Evolutionary conservation across 805 yeast genomes (phyloP).

Genomic region (Ogataea trehalophila): DNA sequence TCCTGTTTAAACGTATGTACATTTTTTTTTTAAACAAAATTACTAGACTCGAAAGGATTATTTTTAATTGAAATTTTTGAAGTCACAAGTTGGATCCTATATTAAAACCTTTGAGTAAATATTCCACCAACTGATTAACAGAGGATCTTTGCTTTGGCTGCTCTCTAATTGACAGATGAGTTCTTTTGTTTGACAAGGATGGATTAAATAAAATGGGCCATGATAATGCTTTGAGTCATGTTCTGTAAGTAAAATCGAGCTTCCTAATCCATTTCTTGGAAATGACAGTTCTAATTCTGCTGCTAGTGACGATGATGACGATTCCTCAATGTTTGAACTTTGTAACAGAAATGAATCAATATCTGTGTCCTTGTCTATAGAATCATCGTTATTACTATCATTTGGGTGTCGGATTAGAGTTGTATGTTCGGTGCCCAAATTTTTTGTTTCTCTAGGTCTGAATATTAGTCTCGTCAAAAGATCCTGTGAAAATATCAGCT

Average conservation of each 20-base stretch:
- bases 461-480: not conserved
- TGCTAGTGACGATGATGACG: too few relatives aligned
- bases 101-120: conserved; percentile 14
- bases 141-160: conserved; percentile 5
- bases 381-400: too few relatives aligned
- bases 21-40: too few relatives aligned
- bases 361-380: too few relatives aligned
- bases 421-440: not conserved
- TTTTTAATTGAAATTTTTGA: too few relatives aligned
- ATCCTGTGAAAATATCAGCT: conserved; percentile 9
- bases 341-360: too few relatives aligned
- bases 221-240: conserved; percentile 1
- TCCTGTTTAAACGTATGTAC: too few relatives aligned
- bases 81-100: not conserved
- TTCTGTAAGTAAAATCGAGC: conserved; percentile 7
- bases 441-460: not conserved
- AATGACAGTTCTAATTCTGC: too few relatives aligned
- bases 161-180: conserved; percentile 22
- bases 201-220: conserved; percentile 27
- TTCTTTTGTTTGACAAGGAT: conserved; percentile 37
- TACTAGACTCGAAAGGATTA: too few relatives aligned
- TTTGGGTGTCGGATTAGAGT: not conserved
- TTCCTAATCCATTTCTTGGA: not conserved
- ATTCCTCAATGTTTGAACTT: too few relatives aligned
- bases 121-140: conserved; percentile 27